Conservation (phyloP, 2,329 filamentous ascomycete species). For the Tolypocladium cylindrosporum region DNA sequence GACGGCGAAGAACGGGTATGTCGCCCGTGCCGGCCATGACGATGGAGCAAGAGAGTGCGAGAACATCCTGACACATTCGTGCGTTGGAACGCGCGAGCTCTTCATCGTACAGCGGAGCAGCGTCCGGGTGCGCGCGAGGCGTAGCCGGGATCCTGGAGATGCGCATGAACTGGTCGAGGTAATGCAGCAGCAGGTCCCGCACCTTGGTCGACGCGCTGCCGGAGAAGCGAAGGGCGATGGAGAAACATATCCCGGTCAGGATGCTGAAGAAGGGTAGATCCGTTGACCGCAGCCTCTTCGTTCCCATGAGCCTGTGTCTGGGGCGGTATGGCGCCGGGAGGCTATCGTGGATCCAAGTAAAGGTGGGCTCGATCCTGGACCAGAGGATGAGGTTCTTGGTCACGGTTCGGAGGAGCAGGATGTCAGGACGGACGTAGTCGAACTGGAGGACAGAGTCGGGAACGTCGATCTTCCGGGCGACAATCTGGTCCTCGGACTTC, state of each 20-base stretch:
- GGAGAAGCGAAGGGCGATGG: conserved; percentile 62
- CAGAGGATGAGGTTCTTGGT: conserved; percentile 90
- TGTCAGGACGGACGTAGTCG: conserved; percentile 89
- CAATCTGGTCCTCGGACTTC: conserved; percentile 82
- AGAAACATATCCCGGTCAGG: conserved; percentile 78
- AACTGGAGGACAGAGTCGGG: conserved; percentile 86
- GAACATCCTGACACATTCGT: conserved; percentile 80
- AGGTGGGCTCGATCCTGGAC: conserved; percentile 65
- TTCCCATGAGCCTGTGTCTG: conserved; percentile 48
- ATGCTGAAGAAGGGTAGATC: conserved; percentile 93
- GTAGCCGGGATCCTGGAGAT: conserved; percentile 51
- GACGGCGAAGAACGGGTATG: conserved; percentile 69
- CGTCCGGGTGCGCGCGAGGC: conserved; percentile 16
- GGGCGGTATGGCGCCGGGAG: conserved; percentile 61
- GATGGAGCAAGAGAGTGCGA: conserved; percentile 71
- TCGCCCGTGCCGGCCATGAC: conserved; percentile 97
- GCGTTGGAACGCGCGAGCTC: conserved; percentile 75
- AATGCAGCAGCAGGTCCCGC: conserved; percentile 71
- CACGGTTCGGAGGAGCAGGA: conserved; percentile 80
- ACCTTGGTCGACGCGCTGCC: conserved; percentile 62
- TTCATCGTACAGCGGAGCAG: conserved; percentile 58
- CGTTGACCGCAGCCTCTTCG: conserved; percentile 59
- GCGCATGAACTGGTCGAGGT: conserved; percentile 78
- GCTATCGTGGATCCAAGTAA: conserved; percentile 65
- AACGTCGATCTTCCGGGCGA: conserved; percentile 87